These are phyloP conservation scores for Parathielavia appendiculata DNA, from an alignment of 495 filamentous ascomycete genomes.

Conservation along the genomic window DNA sequence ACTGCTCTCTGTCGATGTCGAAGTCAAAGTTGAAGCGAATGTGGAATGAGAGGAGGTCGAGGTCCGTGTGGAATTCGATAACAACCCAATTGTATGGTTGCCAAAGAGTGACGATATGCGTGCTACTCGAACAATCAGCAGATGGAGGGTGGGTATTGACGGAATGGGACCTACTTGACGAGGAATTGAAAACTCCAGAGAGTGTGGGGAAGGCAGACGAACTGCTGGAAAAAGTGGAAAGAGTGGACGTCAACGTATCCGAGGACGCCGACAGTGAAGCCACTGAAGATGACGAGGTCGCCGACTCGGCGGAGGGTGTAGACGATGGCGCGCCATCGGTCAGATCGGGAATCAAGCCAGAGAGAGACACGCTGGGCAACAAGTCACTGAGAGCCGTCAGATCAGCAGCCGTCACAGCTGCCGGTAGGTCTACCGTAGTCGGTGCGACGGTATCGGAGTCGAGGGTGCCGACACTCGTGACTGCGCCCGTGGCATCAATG, in stretches of 20 bases:
- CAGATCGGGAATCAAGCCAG: conserved; percentile 7
- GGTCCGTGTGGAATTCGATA: conserved; percentile 30
- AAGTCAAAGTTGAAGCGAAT: conserved; percentile 20
- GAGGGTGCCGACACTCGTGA: conserved; percentile 36
- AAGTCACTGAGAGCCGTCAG: conserved; percentile 17
- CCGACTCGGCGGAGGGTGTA: conserved; percentile 22
- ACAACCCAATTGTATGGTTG: conserved; percentile 36
- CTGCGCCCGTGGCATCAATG: conserved; percentile 44
- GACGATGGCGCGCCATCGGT: conserved; percentile 29
- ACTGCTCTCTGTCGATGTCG: conserved; percentile 16
- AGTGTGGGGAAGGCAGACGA: conserved; percentile 42
- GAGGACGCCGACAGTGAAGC: conserved; percentile 20
- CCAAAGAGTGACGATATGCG: conserved; percentile 35
- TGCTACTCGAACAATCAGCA: conserved; percentile 22
- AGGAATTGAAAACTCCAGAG: conserved; percentile 37
- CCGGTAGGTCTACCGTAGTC: conserved; percentile 10
- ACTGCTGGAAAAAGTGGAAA: conserved; percentile 48
- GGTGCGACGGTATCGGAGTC: conserved; percentile 22
- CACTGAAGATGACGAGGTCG: conserved; percentile 7
- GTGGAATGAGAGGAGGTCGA: conserved; percentile 25
- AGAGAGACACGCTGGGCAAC: conserved; percentile 28
- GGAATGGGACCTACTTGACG: conserved; percentile 31
- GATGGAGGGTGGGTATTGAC: not conserved
- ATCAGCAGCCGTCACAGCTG: conserved; percentile 23
- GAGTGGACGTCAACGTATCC: conserved; percentile 45